Base-by-base conservation (phyloP, 257 asterid genomes). In the Prunella vulgaris region DNA sequence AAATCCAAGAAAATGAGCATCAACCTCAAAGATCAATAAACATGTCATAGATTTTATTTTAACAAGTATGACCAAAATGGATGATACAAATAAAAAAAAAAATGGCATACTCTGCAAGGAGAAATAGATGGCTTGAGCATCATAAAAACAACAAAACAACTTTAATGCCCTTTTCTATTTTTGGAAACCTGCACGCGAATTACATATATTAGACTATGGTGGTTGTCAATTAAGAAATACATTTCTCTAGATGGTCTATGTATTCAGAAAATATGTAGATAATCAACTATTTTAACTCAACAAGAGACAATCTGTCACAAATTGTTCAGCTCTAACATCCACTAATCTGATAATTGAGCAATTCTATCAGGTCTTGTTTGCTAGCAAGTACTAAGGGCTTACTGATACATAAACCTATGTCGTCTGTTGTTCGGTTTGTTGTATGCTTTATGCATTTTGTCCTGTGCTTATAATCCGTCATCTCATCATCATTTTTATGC, bases 61-160 rank as follows among this genome's bases (percentile, higher is more conserved):
- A 5, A 70, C 5, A 33, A 28, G 27, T 25, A 57, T 42, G 48
- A 37, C 4, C 5, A 5, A 37, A 60, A 44, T 0, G 3, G 52
- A 25, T 9, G 21, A 57, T 7, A 13, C n/a, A 4, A 20, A 33
- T 20, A 72, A 61, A 73, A 38, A 2, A 65, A 70, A 38, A 28
- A 66, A 25, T n/a, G 38, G 54, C 81, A 54, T 64, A 82, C 87
- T 48, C 66, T 71, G 53, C 67, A 42, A 42, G 84, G 77, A 59
- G 57, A 63, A 22, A 71, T 52, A 25, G 84, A 60, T 10, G 84
- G 60, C 64, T 69, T 74, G 72, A 79, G 74, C 87, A 82, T 79
- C 60, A 72, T 74, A 76, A 61, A 69, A 68, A 53, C 42, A 42
- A 56, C 15, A 21, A 14, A 53, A 66, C 78, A 44, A 28, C 68